A percentile compares a stretch with the other conserved stretches of the same genome.
These are phyloP conservation scores for Musa troglodytarum DNA, from an alignment of 176 grass and related monocot genomes.

Conservation along the genomic window DNA sequence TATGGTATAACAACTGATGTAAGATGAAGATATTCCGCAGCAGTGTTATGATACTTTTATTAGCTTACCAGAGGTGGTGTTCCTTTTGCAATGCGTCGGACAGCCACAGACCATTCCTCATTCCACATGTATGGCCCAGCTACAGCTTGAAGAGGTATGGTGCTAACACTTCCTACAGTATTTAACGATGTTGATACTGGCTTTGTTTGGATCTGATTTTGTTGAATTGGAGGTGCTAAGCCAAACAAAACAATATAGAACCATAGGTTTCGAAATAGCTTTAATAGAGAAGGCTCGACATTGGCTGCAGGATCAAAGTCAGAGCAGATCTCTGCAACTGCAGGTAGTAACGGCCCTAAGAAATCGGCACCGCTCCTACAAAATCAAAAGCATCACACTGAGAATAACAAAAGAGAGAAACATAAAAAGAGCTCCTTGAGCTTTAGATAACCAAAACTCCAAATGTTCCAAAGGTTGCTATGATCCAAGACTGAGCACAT, in stretches of 20 bases:
- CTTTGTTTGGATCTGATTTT: conserved; percentile 56
- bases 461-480: not conserved
- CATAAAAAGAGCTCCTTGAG: conserved; percentile 4
- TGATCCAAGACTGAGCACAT: not conserved
- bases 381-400: conserved; percentile 25
- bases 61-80: conserved; percentile 76
- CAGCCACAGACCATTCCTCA: conserved; percentile 68
- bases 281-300: conserved; percentile 85
- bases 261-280: conserved; percentile 94
- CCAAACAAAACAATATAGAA: conserved; percentile 99
- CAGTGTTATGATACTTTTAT: not conserved
- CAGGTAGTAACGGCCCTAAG: conserved; percentile 81
- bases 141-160: conserved; percentile 87
- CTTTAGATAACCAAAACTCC: not conserved
- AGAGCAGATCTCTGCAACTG: conserved; percentile 97
- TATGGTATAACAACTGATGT: too few species aligned
- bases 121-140: conserved; percentile 97
- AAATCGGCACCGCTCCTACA: conserved; percentile 98
- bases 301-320: conserved; percentile 93
- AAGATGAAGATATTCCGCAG: too few species aligned
- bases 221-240: conserved; percentile 87
- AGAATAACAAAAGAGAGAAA: conserved; percentile 10
- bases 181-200: conserved; percentile 66
- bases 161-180: conserved; percentile 38
- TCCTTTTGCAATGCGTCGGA: conserved; percentile 85